A percentile compares a stretch with the other conserved stretches of the same genome.
Evolutionary conservation across 139 green algal species (phyloP).

Genomic region (Pleodorina starrii): DNA sequence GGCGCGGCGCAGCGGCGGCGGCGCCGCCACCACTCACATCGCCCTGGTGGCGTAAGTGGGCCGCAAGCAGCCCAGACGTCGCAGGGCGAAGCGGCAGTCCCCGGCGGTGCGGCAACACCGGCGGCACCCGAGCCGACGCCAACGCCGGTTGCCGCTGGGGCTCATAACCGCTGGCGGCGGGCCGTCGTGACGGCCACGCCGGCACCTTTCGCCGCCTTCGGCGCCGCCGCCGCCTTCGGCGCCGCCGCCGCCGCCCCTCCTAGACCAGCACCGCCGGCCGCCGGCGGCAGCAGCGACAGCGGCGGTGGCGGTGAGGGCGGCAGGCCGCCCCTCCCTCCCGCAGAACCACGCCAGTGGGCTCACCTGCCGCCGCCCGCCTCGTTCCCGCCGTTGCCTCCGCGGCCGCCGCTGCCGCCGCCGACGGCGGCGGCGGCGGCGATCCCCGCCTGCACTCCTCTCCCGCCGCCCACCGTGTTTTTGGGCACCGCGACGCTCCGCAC

Average conservation of each 20-base stretch:
- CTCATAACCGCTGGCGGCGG: background rate
- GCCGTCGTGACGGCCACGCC: background rate
- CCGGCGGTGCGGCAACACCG: background rate
- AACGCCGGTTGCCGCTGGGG: background rate
- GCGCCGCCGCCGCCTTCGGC: background rate
- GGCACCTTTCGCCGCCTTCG: constrained; percentile 22
- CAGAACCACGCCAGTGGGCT: background rate
- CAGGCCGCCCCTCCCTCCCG: background rate
- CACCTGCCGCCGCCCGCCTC: background rate
- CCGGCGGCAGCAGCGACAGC: background rate
- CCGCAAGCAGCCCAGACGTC: background rate
- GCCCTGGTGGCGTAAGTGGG: background rate
- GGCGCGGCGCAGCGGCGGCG: background rate
- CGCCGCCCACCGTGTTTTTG: background rate
- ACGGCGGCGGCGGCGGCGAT: background rate
- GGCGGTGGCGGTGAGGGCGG: background rate
- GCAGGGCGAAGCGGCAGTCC: background rate
- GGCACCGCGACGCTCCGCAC: constrained; percentile 38
- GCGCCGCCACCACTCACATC: background rate
- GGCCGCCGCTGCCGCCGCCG: background rate
- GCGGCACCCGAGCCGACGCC: background rate
- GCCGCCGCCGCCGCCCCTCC: background rate
- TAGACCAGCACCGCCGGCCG: background rate
- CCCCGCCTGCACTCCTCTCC: background rate
- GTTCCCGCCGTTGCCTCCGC: background rate